Conservation (phyloP, 768 basidiomycete genomes). For the Rhodotorula toruloides region DNA sequence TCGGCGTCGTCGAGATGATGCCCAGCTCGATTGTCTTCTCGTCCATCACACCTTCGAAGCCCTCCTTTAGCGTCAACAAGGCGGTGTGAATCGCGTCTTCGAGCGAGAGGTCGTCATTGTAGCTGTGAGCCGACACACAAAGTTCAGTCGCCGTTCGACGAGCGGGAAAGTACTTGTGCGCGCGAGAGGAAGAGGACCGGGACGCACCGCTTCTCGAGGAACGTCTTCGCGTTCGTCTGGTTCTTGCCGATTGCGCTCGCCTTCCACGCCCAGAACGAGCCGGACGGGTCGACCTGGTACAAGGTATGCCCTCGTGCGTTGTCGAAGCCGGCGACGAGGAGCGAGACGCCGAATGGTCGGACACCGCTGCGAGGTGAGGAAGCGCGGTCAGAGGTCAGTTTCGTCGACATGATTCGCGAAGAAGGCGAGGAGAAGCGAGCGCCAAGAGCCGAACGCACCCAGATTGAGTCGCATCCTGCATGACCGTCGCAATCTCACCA, state of each 20-base stretch:
- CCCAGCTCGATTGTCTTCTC: constrained; percentile 99
- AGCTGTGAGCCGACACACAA: not conserved
- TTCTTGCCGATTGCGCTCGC: constrained; percentile 99
- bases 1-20: constrained; percentile 80
- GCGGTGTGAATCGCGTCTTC: constrained; percentile 99
- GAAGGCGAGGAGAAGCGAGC: not conserved
- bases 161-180: too few species aligned
- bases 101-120: constrained; percentile 76
- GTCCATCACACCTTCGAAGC: constrained; percentile 99
- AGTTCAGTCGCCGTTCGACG: too few species aligned
- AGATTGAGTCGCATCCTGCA: constrained; percentile 98
- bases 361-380: constrained; percentile 66
- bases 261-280: constrained; percentile 99
- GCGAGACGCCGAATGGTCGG: constrained; percentile 94
- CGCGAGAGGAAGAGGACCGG: too few species aligned
- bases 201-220: constrained; percentile 90
- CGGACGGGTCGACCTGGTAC: constrained; percentile 98
- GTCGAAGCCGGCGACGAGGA: constrained; percentile 97
- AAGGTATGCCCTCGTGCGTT: constrained; percentile 87
- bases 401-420: not conserved
- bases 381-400: not conserved
- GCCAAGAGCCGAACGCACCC: constrained; percentile 59
- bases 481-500: constrained; percentile 93
- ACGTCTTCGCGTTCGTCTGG: constrained; percentile 99
- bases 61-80: constrained; percentile 92